Evolutionary conservation across 371 early-diverging fungal species (phyloP).

Genomic region (Rhizopus sp.): DNA sequence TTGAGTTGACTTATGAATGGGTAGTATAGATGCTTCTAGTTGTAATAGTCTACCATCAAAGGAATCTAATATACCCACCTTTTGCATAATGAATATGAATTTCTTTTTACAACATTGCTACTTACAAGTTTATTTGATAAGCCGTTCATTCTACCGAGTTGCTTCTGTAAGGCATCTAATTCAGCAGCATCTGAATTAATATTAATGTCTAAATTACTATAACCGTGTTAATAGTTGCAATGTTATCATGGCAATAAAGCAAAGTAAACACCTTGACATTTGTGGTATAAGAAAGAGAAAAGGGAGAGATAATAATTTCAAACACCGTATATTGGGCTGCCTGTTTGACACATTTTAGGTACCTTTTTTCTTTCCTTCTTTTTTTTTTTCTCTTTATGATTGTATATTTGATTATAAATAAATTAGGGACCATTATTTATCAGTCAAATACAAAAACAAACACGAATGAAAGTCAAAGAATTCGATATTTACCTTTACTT

Average conservation of each 20-base stretch:
- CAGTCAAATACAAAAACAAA: slow-evolving; percentile 22
- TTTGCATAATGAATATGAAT: neutral
- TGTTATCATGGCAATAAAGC: neutral
- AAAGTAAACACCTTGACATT: slow-evolving; percentile 1
- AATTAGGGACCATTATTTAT: slow-evolving; percentile 43
- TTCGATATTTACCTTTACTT: slow-evolving; percentile 46
- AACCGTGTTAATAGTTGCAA: too few relatives aligned
- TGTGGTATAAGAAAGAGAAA: neutral
- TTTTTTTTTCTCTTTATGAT: slow-evolving; percentile 24
- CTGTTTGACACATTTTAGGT: slow-evolving; percentile 2
- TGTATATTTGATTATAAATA: slow-evolving; percentile 41
- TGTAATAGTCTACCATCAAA: slow-evolving; percentile 84
- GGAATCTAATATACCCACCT: slow-evolving; percentile 71
- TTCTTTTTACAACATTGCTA: neutral
- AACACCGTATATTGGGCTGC: neutral
- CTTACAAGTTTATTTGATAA: slow-evolving; percentile 43
- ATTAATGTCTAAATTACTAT: neutral
- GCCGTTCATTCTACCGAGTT: slow-evolving; percentile 45
- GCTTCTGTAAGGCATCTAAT: slow-evolving; percentile 39
- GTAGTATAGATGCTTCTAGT: slow-evolving; percentile 79
- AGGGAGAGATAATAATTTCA: neutral
- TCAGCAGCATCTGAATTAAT: slow-evolving; percentile 23
- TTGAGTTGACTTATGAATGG: slow-evolving; percentile 87
- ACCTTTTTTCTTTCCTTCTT: neutral
- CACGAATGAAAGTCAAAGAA: slow-evolving; percentile 28